These are phyloP conservation scores for Endotrypanum monterogeii DNA, from an alignment of 208 protist genomes.

Conservation along the genomic window DNA sequence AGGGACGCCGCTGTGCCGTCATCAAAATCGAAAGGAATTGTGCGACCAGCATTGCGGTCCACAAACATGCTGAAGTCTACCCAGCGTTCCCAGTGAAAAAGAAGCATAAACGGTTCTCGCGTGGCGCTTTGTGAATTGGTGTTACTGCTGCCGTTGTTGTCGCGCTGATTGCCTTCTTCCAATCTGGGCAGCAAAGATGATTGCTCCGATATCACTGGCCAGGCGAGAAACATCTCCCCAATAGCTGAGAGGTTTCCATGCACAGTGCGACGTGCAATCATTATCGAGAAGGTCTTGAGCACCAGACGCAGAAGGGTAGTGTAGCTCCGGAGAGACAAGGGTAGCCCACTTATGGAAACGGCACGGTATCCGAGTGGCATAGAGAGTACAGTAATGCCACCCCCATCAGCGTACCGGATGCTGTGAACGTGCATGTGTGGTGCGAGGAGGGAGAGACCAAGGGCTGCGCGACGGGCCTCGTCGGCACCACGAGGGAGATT, in stretches of 20 bases:
- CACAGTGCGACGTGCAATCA: constrained; percentile 72
- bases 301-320: constrained; percentile 55
- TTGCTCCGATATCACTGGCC: constrained; percentile 14
- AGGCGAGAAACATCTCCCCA: constrained; percentile 64
- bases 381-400: constrained; percentile 64
- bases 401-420: constrained; percentile 51
- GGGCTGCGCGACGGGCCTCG: constrained; percentile 65
- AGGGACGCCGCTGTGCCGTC: constrained; percentile 32
- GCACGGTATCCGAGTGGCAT: constrained; percentile 48
- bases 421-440: constrained; percentile 44
- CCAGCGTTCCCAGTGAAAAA: constrained; percentile 82
- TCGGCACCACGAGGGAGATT: constrained; percentile 36
- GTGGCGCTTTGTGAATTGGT: background rate
- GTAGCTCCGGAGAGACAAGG: constrained; percentile 52
- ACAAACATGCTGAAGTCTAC: constrained; percentile 91
- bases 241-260: constrained; percentile 65
- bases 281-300: constrained; percentile 53
- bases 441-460: constrained; percentile 57
- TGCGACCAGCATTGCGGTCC: constrained; percentile 83
- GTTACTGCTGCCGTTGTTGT: background rate
- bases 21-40: constrained; percentile 60
- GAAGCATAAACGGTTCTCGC: constrained; percentile 44
- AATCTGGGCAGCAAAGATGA: too few species aligned
- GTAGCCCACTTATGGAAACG: constrained; percentile 57
- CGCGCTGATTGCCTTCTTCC: background rate